Percentiles rank a stretch among this genome's conserved stretches.
Evolutionary conservation across 148 eudicot genomes (phyloP).

Genomic region (Heliosperma pusillum): DNA sequence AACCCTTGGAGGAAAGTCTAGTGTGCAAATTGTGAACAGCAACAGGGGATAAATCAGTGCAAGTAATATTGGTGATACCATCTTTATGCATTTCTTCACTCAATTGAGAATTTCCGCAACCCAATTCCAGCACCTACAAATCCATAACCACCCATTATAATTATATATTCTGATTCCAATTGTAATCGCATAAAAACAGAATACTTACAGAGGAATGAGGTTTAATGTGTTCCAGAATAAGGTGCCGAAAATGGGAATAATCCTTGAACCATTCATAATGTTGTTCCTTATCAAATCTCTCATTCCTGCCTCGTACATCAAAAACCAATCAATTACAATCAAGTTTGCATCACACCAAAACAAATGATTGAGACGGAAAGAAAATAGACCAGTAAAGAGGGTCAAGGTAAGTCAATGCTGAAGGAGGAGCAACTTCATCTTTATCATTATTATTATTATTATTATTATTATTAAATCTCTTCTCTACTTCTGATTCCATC

Average conservation of each 20-base stretch:
- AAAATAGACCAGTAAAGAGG: conserved; percentile 67
- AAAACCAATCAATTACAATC: background rate
- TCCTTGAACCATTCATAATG: conserved; percentile 98
- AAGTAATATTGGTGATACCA: conserved; percentile 67
- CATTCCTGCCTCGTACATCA: conserved; percentile 47
- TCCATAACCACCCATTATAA: background rate
- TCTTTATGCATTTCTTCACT: conserved; percentile 79
- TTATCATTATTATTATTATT: conserved; percentile 11
- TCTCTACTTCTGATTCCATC: conserved; percentile 23
- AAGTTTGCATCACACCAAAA: background rate
- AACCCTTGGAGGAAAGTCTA: conserved; percentile 53
- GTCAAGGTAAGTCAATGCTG: conserved; percentile 68
- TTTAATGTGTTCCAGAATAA: conserved; percentile 56
- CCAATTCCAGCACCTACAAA: conserved; percentile 82
- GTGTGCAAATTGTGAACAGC: conserved; percentile 73
- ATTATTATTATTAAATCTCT: conserved; percentile 9
- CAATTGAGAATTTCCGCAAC: conserved; percentile 92
- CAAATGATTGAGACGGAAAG: background rate
- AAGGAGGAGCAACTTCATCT: conserved; percentile 43
- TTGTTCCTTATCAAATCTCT: conserved; percentile 70
- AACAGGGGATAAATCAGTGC: conserved; percentile 83
- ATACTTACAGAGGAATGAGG: conserved; percentile 57
- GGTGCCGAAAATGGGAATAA: conserved; percentile 88
- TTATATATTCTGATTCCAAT: background rate
- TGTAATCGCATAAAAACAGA: conserved; percentile 4